Conservation (phyloP, 257 asterid genomes). For the Oldenlandia corymbosa region DNA sequence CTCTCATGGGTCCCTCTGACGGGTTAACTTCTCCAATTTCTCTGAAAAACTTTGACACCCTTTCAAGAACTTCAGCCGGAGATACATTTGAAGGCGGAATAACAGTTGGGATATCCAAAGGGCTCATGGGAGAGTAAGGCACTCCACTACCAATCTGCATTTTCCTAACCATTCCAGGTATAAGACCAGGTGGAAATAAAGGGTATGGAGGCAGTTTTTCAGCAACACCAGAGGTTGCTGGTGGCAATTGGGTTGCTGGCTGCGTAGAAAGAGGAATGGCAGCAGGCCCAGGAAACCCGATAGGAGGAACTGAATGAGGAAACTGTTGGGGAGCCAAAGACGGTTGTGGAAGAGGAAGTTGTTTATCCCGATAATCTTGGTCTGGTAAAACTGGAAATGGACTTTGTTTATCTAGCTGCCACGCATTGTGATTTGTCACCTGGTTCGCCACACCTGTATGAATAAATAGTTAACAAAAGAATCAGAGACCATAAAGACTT, state of each 20-base stretch:
- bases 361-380: conserved; percentile 46
- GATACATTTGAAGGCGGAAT: conserved; percentile 81
- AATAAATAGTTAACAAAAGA: not conserved
- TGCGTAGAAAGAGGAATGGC: conserved; percentile 45
- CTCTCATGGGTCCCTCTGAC: conserved; percentile 76
- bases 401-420: conserved; percentile 57
- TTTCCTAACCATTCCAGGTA: conserved; percentile 96
- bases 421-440: conserved; percentile 35
- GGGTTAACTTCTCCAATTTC: conserved; percentile 95
- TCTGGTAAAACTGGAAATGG: conserved; percentile 36
- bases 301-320: conserved; percentile 49
- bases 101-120: conserved; percentile 84
- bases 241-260: conserved; percentile 39
- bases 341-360: conserved; percentile 42
- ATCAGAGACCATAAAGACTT: not conserved
- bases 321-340: conserved; percentile 54
- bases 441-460: conserved; percentile 41
- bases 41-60: conserved; percentile 80
- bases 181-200: conserved; percentile 91
- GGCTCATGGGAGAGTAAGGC: conserved; percentile 95
- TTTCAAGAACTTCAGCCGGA: conserved; percentile 74
- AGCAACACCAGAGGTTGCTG: conserved; percentile 33
- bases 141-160: conserved; percentile 99
- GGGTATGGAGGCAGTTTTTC: conserved; percentile 86
- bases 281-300: conserved; percentile 43